These are phyloP conservation scores for Russula sp. DNA, from an alignment of 768 basidiomycete genomes.

Conservation along the genomic window DNA sequence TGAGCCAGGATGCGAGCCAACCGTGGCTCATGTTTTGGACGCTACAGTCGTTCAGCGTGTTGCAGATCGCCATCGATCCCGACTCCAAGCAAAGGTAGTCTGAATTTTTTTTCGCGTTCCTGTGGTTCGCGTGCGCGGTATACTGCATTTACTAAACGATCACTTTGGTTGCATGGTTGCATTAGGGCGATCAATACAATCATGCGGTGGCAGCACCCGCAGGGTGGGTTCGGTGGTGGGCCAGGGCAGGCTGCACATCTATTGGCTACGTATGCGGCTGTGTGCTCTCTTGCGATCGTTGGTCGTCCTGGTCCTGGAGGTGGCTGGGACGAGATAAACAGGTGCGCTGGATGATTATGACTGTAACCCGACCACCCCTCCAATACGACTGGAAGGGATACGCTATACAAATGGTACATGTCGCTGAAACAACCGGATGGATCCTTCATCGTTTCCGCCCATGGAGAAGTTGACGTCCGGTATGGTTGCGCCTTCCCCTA, in stretches of 20 bases:
- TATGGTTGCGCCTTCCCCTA: slow-evolving; percentile 28
- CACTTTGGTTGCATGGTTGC: background rate
- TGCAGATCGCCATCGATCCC: slow-evolving; percentile 76
- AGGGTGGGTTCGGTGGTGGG: slow-evolving; percentile 90
- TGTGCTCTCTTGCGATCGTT: slow-evolving; percentile 76
- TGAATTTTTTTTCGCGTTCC: background rate
- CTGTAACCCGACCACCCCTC: background rate
- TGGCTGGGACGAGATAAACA: slow-evolving; percentile 83
- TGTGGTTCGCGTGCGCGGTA: background rate
- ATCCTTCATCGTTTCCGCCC: slow-evolving; percentile 80
- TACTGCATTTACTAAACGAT: background rate
- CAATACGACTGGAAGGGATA: slow-evolving; percentile 38
- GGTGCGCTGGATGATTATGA: slow-evolving; percentile 38
- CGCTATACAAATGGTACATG: slow-evolving; percentile 85
- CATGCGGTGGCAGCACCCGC: slow-evolving; percentile 71
- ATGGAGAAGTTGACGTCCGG: slow-evolving; percentile 94
- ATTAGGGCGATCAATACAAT: slow-evolving; percentile 73
- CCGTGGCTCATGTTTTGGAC: slow-evolving; percentile 97
- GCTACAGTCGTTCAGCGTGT: slow-evolving; percentile 69
- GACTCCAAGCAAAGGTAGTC: slow-evolving; percentile 65
- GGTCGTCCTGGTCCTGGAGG: slow-evolving; percentile 65
- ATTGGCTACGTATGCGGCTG: slow-evolving; percentile 82
- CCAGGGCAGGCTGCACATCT: slow-evolving; percentile 84
- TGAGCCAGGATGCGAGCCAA: slow-evolving; percentile 86
- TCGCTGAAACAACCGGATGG: slow-evolving; percentile 89